Evolutionary conservation across 345 rosid species (phyloP).

Genomic region (Eucalyptus albens): DNA sequence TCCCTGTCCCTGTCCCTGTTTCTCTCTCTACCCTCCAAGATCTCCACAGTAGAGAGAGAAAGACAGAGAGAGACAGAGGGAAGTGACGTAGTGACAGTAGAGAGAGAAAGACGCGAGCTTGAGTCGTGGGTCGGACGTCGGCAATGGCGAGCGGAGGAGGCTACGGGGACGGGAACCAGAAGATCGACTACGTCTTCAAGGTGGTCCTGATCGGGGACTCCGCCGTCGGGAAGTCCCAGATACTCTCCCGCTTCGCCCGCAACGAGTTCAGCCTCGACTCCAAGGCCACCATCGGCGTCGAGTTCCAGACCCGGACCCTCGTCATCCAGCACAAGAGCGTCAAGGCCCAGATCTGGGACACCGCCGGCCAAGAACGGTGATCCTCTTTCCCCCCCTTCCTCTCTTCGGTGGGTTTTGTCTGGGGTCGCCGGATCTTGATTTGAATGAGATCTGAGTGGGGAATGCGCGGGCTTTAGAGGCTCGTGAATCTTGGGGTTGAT

Average conservation of each 20-base stretch:
- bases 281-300: slow-evolving; percentile 91
- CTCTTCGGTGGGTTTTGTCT: background rate
- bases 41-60: background rate
- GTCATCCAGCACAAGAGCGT: slow-evolving; percentile 64
- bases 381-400: background rate
- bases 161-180: slow-evolving; percentile 34
- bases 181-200: slow-evolving; percentile 74
- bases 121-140: background rate
- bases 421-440: background rate
- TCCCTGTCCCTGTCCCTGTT: background rate
- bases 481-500: background rate
- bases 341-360: slow-evolving; percentile 99
- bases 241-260: slow-evolving; percentile 73
- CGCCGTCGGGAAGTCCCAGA: slow-evolving; percentile 86
- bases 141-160: slow-evolving; percentile 54
- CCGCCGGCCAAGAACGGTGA: slow-evolving; percentile 93
- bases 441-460: background rate
- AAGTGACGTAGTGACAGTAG: background rate
- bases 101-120: background rate
- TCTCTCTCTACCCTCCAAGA: background rate
- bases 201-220: slow-evolving; percentile 92
- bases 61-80: background rate
- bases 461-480: background rate
- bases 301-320: slow-evolving; percentile 78
- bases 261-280: slow-evolving; percentile 86